Base-by-base conservation (phyloP, 2,329 filamentous ascomycete genomes). In the Nothophaeocryptopus gaeumannii region DNA sequence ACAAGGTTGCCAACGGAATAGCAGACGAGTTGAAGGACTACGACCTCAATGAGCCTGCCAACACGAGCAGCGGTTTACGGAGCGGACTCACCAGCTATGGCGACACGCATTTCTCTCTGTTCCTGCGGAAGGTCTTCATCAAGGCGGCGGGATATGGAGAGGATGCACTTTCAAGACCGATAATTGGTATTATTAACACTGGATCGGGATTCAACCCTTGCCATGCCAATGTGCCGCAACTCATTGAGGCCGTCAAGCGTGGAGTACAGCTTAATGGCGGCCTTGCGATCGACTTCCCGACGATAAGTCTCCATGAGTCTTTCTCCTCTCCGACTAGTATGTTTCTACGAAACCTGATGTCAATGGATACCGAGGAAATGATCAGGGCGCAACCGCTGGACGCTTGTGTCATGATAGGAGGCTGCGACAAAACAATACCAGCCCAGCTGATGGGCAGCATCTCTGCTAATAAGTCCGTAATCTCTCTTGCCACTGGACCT, bases 291-390 rank as follows among this genome's bases (percentile, higher is more conserved):
- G 84, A 88, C 33, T 89, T 89, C 56, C 85, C 85, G 0, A 89
- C 85, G 0, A 88, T 89, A 47, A 86, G 82, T 54, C 63, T 89
- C 0, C 82, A 85, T 57, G 85, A 89, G 73, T 78, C 75, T 2
- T 89, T 89, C 63, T 76, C 85, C 0, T 73, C 77, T 38, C 85
- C 85, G 2, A 88, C 85, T 4, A 88, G 84, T 69, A 88, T 89
- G 86, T 88, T 82, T 47, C 63, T 89, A 40, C 70, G 86, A 30
- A 89, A 89, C 56, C 62, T 89, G 49, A 89, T 89, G 85, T 84
- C 82, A 57, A 87, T 89, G 83, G 86, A 89, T 62, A 89, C 86
- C 0, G 86, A 89, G 65, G 85, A 89, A 71, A 89, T 89, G 85
- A 82, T 88, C 45, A 73, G 74, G 37, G 85, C 84, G 0, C 85